Percentiles rank a stretch among this genome's conserved stretches.
These are phyloP conservation scores for Basipetospora sp. DNA, from an alignment of 2,329 filamentous ascomycete genomes.

Conservation along the genomic window DNA sequence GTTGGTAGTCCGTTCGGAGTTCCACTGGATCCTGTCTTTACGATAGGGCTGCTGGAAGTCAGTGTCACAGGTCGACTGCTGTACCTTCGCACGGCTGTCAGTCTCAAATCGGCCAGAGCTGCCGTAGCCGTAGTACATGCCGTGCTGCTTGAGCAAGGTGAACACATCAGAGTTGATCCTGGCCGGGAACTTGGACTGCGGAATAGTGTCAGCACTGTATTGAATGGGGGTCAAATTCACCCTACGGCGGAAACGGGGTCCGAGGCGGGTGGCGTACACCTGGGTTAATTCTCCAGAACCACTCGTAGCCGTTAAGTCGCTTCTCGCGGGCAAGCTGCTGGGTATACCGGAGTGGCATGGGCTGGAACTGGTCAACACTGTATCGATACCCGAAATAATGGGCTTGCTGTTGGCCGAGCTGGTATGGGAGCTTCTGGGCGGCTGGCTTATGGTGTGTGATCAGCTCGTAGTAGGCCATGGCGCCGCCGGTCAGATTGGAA, in stretches of 20 bases:
- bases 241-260: too few species aligned
- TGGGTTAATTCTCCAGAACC: constrained; percentile 47
- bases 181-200: constrained; percentile 38
- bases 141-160: constrained; percentile 69
- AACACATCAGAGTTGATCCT: constrained; percentile 73
- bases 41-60: not conserved
- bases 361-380: constrained; percentile 52
- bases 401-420: constrained; percentile 13
- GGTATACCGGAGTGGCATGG: constrained; percentile 72
- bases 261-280: constrained; percentile 30
- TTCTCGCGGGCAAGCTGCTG: constrained; percentile 70
- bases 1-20: not conserved
- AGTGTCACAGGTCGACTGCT: too few species aligned
- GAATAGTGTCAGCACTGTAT: constrained; percentile 7
- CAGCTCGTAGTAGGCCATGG: constrained; percentile 55
- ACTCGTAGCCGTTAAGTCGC: constrained; percentile 45
- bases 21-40: not conserved
- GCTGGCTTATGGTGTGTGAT: constrained; percentile 65
- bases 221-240: too few species aligned
- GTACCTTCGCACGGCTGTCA: too few species aligned
- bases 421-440: constrained; percentile 57
- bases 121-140: constrained; percentile 61
- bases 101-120: constrained; percentile 14
- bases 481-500: constrained; percentile 49
- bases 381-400: constrained; percentile 30